Conservation (phyloP, 23 red algal genomes). For the Gracilariopsis chorda region DNA sequence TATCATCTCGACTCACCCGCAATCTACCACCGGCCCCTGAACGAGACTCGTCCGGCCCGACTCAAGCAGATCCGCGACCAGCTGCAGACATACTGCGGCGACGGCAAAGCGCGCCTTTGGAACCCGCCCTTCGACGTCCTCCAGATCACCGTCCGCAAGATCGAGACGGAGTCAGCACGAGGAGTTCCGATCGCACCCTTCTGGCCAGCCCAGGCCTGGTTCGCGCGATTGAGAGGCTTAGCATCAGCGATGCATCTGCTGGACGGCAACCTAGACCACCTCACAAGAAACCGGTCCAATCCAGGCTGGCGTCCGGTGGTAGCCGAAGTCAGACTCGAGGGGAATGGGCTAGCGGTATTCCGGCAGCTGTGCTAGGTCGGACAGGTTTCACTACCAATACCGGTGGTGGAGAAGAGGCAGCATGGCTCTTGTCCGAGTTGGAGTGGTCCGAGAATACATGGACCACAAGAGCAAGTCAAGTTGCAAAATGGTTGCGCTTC, state of each 20-base stretch:
- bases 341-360: neutral
- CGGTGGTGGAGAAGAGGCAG: constrained; percentile 16
- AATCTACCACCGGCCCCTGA: neutral
- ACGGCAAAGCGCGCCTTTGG: neutral
- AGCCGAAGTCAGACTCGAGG: neutral
- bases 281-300: neutral
- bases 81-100: neutral
- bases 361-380: neutral
- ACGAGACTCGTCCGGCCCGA: neutral
- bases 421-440: neutral
- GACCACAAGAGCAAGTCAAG: neutral
- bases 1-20: neutral
- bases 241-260: neutral
- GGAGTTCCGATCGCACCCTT: neutral
- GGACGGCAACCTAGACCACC: neutral
- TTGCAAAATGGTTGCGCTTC: neutral
- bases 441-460: neutral
- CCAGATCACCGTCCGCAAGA: neutral
- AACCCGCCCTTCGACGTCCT: neutral
- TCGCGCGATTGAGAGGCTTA: neutral
- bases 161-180: neutral
- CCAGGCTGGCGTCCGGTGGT: neutral
- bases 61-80: neutral
- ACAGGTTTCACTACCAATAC: neutral
- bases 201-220: constrained; percentile 24